These are phyloP conservation scores for Starmerella sirachaensis DNA, from an alignment of 805 yeast species.

Conservation along the genomic window DNA sequence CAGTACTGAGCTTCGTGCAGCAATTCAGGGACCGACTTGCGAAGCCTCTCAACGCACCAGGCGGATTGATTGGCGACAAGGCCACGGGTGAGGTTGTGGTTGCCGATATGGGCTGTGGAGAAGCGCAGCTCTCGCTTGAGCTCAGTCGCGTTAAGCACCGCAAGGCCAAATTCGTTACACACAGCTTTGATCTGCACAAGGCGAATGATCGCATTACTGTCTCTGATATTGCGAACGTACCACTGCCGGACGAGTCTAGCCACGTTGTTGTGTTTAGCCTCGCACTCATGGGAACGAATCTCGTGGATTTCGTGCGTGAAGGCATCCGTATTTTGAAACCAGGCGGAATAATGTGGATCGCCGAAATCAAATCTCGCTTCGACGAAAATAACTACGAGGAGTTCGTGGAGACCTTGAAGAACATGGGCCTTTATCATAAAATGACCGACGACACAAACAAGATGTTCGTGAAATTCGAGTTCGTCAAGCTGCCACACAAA, in stretches of 20 bases:
- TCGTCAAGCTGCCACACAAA: conserved; percentile 55
- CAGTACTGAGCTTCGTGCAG: conserved; percentile 78
- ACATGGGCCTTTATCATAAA: conserved; percentile 73
- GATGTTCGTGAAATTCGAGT: conserved; percentile 92
- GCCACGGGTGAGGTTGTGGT: conserved; percentile 50
- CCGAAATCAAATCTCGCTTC: conserved; percentile 91
- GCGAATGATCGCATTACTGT: conserved; percentile 86
- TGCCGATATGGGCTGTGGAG: conserved; percentile 99
- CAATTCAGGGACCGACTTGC: conserved; percentile 42
- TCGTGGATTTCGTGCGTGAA: conserved; percentile 80
- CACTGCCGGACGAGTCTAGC: conserved; percentile 66
- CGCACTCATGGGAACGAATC: conserved; percentile 95
- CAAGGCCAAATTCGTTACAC: conserved; percentile 42
- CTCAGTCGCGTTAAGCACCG: conserved; percentile 21
- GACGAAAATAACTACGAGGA: conserved; percentile 41
- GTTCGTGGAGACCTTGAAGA: conserved; percentile 66
- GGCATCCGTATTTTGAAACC: conserved; percentile 81
- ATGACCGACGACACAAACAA: conserved; percentile 75
- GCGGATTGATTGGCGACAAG: conserved; percentile 66
- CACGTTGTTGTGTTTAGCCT: conserved; percentile 86
- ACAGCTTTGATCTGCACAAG: conserved; percentile 82
- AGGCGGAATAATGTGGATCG: conserved; percentile 91
- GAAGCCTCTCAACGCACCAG: conserved; percentile 82
- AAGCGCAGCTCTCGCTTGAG: conserved; percentile 68
- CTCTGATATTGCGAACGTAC: conserved; percentile 91